phyloP scores from a whole-genome alignment of 75 land plant species.

The Cryptomeria japonica region DNA sequence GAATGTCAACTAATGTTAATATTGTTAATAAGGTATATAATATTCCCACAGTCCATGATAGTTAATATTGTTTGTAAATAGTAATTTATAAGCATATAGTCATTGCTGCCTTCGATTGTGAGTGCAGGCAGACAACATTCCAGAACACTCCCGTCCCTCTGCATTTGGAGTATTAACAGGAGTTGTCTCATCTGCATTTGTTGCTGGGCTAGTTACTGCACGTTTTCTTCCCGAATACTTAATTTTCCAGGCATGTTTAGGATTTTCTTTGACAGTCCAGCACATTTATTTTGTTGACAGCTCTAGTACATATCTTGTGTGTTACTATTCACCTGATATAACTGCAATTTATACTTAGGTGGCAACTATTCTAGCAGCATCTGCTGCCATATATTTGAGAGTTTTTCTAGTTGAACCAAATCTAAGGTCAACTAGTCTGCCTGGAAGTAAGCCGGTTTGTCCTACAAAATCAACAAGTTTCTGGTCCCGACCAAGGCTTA shows the following conservation, averaged over 20 bases:
- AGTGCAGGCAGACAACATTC: constrained; percentile 65
- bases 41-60: no score
- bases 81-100: neutral
- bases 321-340: neutral
- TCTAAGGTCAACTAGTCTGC: neutral
- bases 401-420: constrained; percentile 38
- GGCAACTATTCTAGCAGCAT: constrained; percentile 29
- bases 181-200: constrained; percentile 51
- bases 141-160: constrained; percentile 44
- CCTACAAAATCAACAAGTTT: neutral
- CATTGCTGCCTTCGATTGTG: neutral
- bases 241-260: constrained; percentile 47
- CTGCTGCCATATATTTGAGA: constrained; percentile 56
- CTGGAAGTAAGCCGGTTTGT: neutral
- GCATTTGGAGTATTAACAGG: constrained; percentile 71
- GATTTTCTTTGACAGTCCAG: neutral
- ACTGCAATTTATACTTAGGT: constrained; percentile 28
- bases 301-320: neutral
- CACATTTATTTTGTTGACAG: neutral
- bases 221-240: constrained; percentile 52
- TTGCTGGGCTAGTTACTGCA: constrained; percentile 52
- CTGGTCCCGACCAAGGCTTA: constrained; percentile 11
- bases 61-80: neutral
- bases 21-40: neutral
- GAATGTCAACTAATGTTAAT: neutral